Percentiles rank a stretch among this genome's conserved stretches.
phyloP scores from a whole-genome alignment of 2,329 filamentous ascomycete species.

The Neonectria coccinea region DNA sequence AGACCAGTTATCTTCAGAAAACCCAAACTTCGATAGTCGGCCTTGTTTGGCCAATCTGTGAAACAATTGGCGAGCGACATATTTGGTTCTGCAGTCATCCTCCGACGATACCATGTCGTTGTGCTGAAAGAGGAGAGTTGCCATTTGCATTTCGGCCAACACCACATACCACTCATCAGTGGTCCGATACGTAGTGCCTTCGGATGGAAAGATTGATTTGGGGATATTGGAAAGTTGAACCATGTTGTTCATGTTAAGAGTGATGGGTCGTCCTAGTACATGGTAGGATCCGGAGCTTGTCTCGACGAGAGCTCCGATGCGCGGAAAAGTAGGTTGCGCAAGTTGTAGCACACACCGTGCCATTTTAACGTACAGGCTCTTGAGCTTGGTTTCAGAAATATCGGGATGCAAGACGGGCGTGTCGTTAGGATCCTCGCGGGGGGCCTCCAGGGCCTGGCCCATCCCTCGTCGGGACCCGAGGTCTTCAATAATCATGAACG shows the following conservation, averaged over 20 bases:
- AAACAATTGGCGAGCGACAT: constrained; percentile 56
- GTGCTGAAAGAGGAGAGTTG: constrained; percentile 55
- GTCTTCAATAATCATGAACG: too few species aligned
- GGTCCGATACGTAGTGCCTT: constrained; percentile 41
- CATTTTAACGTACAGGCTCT: constrained; percentile 51
- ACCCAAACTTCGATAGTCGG: constrained; percentile 42
- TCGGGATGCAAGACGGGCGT: constrained; percentile 36
- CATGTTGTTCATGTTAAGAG: constrained; percentile 58
- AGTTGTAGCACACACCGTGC: constrained; percentile 57
- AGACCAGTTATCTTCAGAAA: constrained; percentile 34
- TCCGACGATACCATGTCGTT: constrained; percentile 53
- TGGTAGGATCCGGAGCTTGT: constrained; percentile 41
- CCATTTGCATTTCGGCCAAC: constrained; percentile 57
- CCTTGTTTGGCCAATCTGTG: constrained; percentile 48
- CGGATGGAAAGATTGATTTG: constrained; percentile 33
- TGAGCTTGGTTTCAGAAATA: constrained; percentile 48
- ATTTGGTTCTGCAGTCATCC: constrained; percentile 57
- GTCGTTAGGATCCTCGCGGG: constrained; percentile 34
- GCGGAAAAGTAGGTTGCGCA: constrained; percentile 47
- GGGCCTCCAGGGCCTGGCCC: too few species aligned
- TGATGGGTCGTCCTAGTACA: constrained; percentile 52
- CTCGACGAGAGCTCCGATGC: constrained; percentile 54
- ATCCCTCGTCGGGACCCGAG: too few species aligned
- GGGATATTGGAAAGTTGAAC: constrained; percentile 46
- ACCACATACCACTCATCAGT: constrained; percentile 53